Base-by-base conservation (phyloP, 371 early-diverging fungal species). In the Circinella minor region DNA sequence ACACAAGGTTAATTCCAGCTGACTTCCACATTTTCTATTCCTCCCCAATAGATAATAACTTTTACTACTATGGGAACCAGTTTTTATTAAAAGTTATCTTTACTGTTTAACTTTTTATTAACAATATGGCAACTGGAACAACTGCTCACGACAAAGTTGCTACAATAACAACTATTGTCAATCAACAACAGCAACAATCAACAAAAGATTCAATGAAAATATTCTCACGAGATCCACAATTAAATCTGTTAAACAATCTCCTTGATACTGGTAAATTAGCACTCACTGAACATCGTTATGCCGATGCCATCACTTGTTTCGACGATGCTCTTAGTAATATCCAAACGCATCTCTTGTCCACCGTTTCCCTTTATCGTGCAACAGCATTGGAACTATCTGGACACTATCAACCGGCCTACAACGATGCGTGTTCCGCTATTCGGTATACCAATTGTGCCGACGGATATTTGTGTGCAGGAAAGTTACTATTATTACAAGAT, bases 261-360 rank as follows among this genome's bases (percentile, higher is more conserved):
- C 57, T 57, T 8, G 57, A 57, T 27, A 57, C 57, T 14, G 57
- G 57, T n/a, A 57, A 57, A 57, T 13, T 57, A 14, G 57, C 57
- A 57, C 7, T 57, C 7, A 9, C 20, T n/a, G 57, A 57, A n/a
- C 20, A 57, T 5, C 57, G 57, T 13, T 57, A 57, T 14, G 7
- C 6, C 4, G 57, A 57, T 34, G 57, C 57, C n/a, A 57, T 57
- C 27, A 14, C n/a, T 34, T 57, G 36, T 34, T 57, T 57, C 27
- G 57, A 57, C 27, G 57, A 57, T 13, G 57, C 57, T 18, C 11
- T 57, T 3, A 27, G 57, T 57, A 34, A 57, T 27, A 57, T 57
- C 7, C 5, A n/a, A 57, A 34, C 27, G 0, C 11, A 57, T 4
- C 34, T 57, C 10, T 4, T 57, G 27, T 57, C 57, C n/a, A 57